Evolutionary conservation across 2,329 filamentous ascomycete genomes (phyloP).

Genomic region (Scleromitrula shiraiana): DNA sequence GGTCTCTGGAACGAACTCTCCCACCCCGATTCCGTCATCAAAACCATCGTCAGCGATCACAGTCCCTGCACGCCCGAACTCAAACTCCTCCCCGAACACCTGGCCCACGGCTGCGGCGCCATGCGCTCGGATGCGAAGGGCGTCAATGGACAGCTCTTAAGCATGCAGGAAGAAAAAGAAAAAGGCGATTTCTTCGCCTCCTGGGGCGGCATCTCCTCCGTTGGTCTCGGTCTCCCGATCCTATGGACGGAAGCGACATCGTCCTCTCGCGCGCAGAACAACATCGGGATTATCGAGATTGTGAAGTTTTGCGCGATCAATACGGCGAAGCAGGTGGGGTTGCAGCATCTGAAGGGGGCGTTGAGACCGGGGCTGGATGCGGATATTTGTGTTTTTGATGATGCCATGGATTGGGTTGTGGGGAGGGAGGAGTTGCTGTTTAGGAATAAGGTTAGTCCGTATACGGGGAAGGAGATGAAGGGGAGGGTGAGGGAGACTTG

Average conservation of each 20-base stretch:
- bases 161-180: conserved; percentile 33
- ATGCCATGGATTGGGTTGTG: conserved; percentile 69
- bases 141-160: conserved; percentile 19
- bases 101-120: conserved; percentile 32
- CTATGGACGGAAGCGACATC: conserved; percentile 51
- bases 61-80: conserved; percentile 92
- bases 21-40: conserved; percentile 67
- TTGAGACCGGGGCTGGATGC: conserved; percentile 76
- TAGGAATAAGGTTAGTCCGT: conserved; percentile 30
- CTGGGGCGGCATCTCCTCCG: conserved; percentile 93
- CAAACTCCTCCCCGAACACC: conserved; percentile 71
- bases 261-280: conserved; percentile 19
- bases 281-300: conserved; percentile 57
- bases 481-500: conserved; percentile 33
- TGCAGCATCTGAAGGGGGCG: conserved; percentile 74
- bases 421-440: conserved; percentile 73
- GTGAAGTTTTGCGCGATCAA: conserved; percentile 79
- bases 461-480: conserved; percentile 57
- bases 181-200: conserved; percentile 87
- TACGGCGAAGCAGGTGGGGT: conserved; percentile 80
- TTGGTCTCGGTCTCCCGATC: conserved; percentile 86
- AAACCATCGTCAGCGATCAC: conserved; percentile 90
- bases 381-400: conserved; percentile 89
- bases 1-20: conserved; percentile 73
- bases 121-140: conserved; percentile 21